Base-by-base conservation (phyloP, 1,139 yeast species). In the Geotrichum carabidarum region DNA sequence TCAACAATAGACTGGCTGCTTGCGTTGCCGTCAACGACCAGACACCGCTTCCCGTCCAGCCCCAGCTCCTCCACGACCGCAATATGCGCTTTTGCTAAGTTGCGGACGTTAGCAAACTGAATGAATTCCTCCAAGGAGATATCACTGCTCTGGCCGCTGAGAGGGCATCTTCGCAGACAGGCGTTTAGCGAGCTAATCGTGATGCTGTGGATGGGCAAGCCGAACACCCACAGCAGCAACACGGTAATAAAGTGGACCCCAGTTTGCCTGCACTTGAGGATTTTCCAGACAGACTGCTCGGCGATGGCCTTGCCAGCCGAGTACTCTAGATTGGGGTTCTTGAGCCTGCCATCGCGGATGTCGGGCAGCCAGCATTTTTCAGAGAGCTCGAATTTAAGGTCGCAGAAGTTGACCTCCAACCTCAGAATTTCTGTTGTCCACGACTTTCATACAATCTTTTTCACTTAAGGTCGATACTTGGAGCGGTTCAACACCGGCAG, bases 391-490 rank as follows among this genome's bases (percentile, higher is more conserved):
- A 61, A 59, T 30, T 18, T 15, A 50, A 51, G 44, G 44, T 45
- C 43, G 38, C 48, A 41, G 59, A 59, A 48, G 53, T 62, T 59
- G 2, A 65, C 75, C 8, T 82, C 82, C 6, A 11, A 8, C 62
- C 71, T 30, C 14, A 31, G 1, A n/a, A 45, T 45, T 6, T 53
- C 50, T 1, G 53, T 50, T 40, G 38, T 75, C 0, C 84, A 78
- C 0, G 85, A 80, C 0, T 85, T 81, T 34, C 79, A 67, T 32
- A 80, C 82, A 38, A 81, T 76, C 18, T 74, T 71, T 53, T 72
- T 74, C 45, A 81, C 78, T 45, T 75, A 74, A 15, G 79, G 76
- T 3, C 78, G 83, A 59, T 67, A 66, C 27, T 69, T 63, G 71
- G 65, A 43, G 76, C 71, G 74, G n/a, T 66, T 64, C 50, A 80